Evolutionary conservation across 75 land plant species (phyloP).

Genomic region (Cunninghamia lanceolata): DNA sequence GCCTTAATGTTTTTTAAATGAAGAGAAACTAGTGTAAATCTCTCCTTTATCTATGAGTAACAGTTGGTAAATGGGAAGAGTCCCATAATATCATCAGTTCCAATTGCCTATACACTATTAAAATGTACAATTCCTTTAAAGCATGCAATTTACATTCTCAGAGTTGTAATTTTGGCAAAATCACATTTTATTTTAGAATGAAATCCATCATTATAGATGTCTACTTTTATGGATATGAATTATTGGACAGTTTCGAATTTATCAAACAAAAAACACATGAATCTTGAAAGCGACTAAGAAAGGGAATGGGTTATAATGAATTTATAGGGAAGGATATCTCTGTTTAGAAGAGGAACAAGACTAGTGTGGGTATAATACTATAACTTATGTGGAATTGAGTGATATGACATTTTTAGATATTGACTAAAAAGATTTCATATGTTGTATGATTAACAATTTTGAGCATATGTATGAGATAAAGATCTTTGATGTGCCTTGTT

Average conservation of each 20-base stretch:
- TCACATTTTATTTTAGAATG: neutral
- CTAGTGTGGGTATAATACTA: neutral
- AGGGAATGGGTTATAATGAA: neutral
- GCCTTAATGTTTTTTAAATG: neutral
- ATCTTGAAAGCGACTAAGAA: no score
- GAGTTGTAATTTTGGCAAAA: neutral
- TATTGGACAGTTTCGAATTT: no score
- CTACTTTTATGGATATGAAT: neutral
- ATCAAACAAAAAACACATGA: no score
- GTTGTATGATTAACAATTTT: no score
- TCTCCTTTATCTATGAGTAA: neutral
- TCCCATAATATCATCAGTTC: neutral
- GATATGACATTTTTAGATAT: neutral
- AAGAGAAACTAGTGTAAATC: neutral
- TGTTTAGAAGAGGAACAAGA: neutral
- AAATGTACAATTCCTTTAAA: neutral
- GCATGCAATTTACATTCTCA: neutral
- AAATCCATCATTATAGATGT: neutral
- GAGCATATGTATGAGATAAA: no score
- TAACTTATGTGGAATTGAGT: neutral
- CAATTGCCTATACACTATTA: neutral
- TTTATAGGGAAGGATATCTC: neutral
- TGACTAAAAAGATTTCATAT: neutral
- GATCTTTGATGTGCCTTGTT: no score
- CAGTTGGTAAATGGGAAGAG: neutral